Evolutionary conservation across 805 yeast species (phyloP), one percentile per base, ranked within the genome.

Genomic region (Candida quercuum): DNA sequence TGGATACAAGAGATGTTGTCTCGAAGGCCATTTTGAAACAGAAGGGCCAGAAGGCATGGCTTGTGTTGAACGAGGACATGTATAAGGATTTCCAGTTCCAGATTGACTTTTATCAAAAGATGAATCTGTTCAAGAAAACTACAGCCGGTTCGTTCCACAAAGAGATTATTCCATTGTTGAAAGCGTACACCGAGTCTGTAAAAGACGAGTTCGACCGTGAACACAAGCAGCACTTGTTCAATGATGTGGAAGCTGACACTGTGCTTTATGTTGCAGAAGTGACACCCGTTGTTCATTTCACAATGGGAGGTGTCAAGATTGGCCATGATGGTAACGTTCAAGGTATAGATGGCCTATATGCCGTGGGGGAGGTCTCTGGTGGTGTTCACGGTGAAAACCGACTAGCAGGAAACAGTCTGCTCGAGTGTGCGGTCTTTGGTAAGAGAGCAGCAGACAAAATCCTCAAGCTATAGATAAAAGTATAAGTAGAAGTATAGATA

Each of bases 351-450:
- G 78, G 79, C 13, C 49, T 79, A 9, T 78, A 64, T 53, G 85
- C 85, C 0, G 74, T 74, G 16, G 87, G 86, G 12, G 86, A 80
- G 52, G 72, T 76, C 16, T 72, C 80, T 33, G 86, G 85, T 15
- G 86, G 85, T 30, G 72, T 79, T 5, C 86, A 79, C 51, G 86
- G 86, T 10, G 69, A 64, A 13, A 76, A 76, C 48, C 67, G 85
- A 55, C 56, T 80, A 2, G 56, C 49, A n/a, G 56, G 56, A 13
- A 52, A 52, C 33, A 48, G 54, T 14, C 35, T 52, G 8, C 30
- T 52, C 23, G 56, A 52, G 33, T 52, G 56, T 37, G 49, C 46
- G 19, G 82, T 77, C 0, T 78, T 71, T 54, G 82, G 82, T 4
- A 64, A 66, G 41, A 63, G 71, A 12, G 78, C 75, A 15, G 79